Base-by-base conservation (phyloP, 2,329 filamentous ascomycete genomes). In the Samsoniella hepiali region DNA sequence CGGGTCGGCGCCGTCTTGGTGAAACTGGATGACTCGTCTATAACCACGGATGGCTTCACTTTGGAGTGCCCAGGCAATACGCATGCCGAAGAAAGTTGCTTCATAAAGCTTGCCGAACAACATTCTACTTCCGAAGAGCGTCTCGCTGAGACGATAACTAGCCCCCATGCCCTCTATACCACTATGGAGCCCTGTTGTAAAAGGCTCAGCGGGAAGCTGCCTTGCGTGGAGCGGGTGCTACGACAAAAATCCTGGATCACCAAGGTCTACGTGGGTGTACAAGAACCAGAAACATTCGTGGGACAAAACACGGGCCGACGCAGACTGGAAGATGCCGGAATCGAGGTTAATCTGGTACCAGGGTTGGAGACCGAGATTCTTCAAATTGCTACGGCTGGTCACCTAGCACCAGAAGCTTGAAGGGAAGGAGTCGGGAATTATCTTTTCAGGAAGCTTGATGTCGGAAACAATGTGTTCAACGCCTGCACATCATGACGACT, bases 61-160 rank as follows among this genome's bases (percentile, higher is more conserved):
- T 83, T 97, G 64, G 94, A 99, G 76, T 86, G 93, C 4, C 83
- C 87, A 0, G 95, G 94, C 49, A 99, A 99, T 78, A 98, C 95
- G 0, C 95, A 99, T 72, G 95, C 95, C 3, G 95, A 99, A 74
- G 93, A 99, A 78, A 94, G 90, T 75, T 96, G 92, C 72, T 83
- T 99, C 63, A 77, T 88, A 56, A 98, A 99, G 74, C 83, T 88
- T 15, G 80, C 85, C 1, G 70, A 78, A 55, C 69, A 78, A 66
- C 73, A 84, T 62, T 71, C 72, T 2, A 77, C 82, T 0, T 64
- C 81, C 0, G 87, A 90, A 67, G 83, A 85, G 59, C 72, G 76
- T 0, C 81, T 92, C 5, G 77, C 84, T 1, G 64, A 67, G n/a
- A 65, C 68, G 22, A 72, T 77, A 40, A 67, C 67, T 5, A 67